These are phyloP conservation scores for Candida jianshihensis DNA, from an alignment of 805 yeast genomes.

Conservation along the genomic window DNA sequence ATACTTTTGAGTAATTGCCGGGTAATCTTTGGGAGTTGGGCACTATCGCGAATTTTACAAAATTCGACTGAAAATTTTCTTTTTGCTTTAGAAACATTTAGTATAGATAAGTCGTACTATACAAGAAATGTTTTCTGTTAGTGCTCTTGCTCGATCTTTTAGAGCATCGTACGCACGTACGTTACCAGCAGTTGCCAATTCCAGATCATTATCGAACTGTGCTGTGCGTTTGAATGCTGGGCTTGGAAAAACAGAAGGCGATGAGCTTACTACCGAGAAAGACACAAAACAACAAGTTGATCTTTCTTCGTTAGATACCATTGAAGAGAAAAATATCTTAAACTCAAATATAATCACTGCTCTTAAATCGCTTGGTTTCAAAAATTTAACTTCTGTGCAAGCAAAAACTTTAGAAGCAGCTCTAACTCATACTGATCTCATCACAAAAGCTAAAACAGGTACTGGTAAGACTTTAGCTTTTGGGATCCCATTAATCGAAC, in stretches of 20 bases:
- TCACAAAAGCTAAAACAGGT: conserved; percentile 90
- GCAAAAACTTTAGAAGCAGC: conserved; percentile 53
- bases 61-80: too few species aligned
- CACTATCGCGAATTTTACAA: too few species aligned
- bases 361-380: conserved; percentile 37
- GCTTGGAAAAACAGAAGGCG: background rate
- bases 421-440: conserved; percentile 53
- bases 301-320: conserved; percentile 12
- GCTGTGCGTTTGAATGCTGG: conserved; percentile 1
- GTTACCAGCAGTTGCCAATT: too few species aligned
- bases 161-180: too few species aligned
- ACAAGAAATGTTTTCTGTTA: background rate
- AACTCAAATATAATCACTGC: conserved; percentile 27
- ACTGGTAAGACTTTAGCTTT: conserved; percentile 93
- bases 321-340: conserved; percentile 24
- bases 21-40: too few species aligned
- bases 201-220: too few species aligned
- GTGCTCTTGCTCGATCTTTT: background rate
- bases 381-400: conserved; percentile 63
- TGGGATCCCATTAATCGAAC: conserved; percentile 71
- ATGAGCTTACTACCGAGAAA: background rate
- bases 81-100: too few species aligned
- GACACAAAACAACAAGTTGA: conserved; percentile 3
- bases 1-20: too few species aligned
- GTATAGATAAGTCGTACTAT: background rate